phyloP scores from a whole-genome alignment of 1,284 basidiomycete genomes.

The Trametes polyzona region DNA sequence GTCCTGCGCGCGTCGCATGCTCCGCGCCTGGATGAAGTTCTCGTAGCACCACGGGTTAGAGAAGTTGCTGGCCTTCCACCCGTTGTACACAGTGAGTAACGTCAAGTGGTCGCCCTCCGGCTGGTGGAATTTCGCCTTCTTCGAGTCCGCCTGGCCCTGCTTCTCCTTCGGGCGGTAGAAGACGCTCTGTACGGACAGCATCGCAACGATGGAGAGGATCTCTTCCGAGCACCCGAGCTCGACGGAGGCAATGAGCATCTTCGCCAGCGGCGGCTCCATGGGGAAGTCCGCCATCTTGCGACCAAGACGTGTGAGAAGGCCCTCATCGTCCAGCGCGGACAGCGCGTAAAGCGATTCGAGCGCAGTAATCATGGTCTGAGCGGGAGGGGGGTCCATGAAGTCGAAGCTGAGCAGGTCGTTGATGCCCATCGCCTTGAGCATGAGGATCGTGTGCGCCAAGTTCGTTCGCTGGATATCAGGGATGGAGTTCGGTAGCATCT shows the following conservation, averaged over 20 bases:
- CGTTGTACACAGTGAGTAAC: slow-evolving; percentile 95
- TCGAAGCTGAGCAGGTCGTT: slow-evolving; percentile 98
- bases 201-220: slow-evolving; percentile 95
- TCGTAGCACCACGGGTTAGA: slow-evolving; percentile 97
- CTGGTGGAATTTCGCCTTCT: slow-evolving; percentile 98
- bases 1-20: slow-evolving; percentile 97
- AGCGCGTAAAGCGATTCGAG: slow-evolving; percentile 94
- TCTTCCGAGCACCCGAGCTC: slow-evolving; percentile 97
- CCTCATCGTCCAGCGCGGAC: slow-evolving; percentile 96
- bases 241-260: slow-evolving; percentile 99
- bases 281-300: slow-evolving; percentile 99
- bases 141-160: slow-evolving; percentile 97
- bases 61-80: slow-evolving; percentile 95
- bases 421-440: slow-evolving; percentile 98
- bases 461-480: slow-evolving; percentile 98
- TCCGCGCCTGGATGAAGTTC: slow-evolving; percentile 97
- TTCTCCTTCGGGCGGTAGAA: slow-evolving; percentile 99
- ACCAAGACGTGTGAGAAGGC: slow-evolving; percentile 90
- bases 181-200: slow-evolving; percentile 96
- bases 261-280: slow-evolving; percentile 94
- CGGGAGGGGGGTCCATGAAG: slow-evolving; percentile 99
- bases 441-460: slow-evolving; percentile 89
- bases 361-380: slow-evolving; percentile 94
- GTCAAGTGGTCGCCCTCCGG: slow-evolving; percentile 98
- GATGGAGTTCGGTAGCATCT: slow-evolving; percentile 98